Base-by-base conservation (phyloP, 2,329 filamentous ascomycete species). In the Fusarium abutilonis region DNA sequence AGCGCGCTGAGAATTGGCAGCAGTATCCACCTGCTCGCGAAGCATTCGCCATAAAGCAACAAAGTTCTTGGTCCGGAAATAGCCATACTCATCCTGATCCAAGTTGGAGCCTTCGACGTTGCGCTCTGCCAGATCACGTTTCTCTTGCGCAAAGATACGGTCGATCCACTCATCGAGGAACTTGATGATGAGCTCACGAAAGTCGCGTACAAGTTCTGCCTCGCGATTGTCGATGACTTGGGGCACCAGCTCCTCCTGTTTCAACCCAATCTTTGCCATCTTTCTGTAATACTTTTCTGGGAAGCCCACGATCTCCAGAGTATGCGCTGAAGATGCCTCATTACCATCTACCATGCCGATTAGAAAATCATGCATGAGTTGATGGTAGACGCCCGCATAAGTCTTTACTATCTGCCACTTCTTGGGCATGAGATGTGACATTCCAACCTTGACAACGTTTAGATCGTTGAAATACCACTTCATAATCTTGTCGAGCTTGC, bases 401-500 rank as follows among this genome's bases (percentile, higher is more conserved):
- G 91, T 95, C 74, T 90, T 89, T 78, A 93, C 90, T 43, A 99
- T 97, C 73, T 90, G 93, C 95, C 95, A 99, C 76, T 95, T 96
- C 78, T 91, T 94, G 9, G 96, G 95, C 86, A 97, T 93, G 49
- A 99, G 82, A 26, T 87, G 86, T 58, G 90, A 86, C 91, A 99
- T 96, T 72, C 95, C 94, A 62, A 96, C 84, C 76, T 94, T 93
- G 72, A 97, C 94, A 4, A 92, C 93, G 76, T 96, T 96, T 34
- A 99, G 84, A 75, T 99, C 94, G 78, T 98, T 97, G 80, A 98
- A 99, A 77, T 88, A 99, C 95, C 95, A 99, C 72, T 91, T 91
- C 77, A 97, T 86, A 65, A 86, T 88, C 80, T 97, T 97, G 64
- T 96, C 91, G 42, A 99, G 82, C 70, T 86, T 87, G 45, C 89